Percentiles rank a stretch among this genome's conserved stretches.
These are phyloP conservation scores for Pelargonium australe DNA, from an alignment of 441 rosid species.

Conservation along the genomic window DNA sequence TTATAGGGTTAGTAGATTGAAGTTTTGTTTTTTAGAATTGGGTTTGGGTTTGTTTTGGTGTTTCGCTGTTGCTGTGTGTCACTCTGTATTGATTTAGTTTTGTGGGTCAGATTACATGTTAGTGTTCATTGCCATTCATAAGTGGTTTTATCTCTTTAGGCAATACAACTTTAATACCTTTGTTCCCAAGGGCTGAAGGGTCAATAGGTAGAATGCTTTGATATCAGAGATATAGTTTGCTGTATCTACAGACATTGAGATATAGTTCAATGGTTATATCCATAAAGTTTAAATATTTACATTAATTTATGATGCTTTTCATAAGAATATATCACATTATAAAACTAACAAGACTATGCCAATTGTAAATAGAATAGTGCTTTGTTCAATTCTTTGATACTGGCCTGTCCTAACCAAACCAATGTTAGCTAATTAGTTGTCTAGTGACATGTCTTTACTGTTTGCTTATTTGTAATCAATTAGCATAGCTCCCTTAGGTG, in stretches of 20 bases:
- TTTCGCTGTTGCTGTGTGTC: not conserved
- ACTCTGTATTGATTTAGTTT: not conserved
- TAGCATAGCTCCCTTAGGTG: constrained; percentile 40
- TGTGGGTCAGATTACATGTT: not conserved
- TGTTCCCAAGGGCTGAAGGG: not conserved
- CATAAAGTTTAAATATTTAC: too few species aligned
- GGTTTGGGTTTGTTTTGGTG: not conserved
- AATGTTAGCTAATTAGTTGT: too few species aligned
- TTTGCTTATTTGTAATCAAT: too few species aligned
- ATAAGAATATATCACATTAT: not conserved
- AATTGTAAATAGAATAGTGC: not conserved
- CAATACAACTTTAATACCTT: not conserved
- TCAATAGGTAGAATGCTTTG: not conserved
- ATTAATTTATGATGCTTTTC: too few species aligned
- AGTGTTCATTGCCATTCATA: not conserved
- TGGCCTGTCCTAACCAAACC: not conserved
- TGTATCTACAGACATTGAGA: not conserved
- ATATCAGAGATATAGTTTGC: not conserved
- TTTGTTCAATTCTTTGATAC: not conserved
- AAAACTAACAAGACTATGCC: not conserved
- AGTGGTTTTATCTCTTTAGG: not conserved
- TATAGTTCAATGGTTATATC: not conserved
- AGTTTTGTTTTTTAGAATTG: not conserved
- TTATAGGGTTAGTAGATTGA: not conserved
- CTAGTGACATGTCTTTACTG: not conserved